Evolutionary conservation across 176 grass and related monocot genomes (phyloP), one percentile per base, ranked within the genome.

Genomic region (Carex pumila): DNA sequence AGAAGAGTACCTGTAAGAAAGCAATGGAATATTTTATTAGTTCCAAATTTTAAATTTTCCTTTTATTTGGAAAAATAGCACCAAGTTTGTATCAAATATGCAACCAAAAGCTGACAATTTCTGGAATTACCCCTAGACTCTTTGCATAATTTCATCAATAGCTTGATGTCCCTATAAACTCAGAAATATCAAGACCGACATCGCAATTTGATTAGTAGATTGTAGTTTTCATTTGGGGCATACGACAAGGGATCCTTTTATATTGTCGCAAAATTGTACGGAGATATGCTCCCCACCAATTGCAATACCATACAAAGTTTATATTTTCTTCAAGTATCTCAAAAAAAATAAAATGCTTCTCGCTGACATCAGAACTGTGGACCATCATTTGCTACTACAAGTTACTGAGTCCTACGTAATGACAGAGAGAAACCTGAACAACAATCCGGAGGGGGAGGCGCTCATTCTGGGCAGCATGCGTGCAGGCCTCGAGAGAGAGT

Each of bases 381-480:
- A 25, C 50, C 6, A 2, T 56, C 73, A 76, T 14, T 15, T 30
- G 49, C 25, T 18, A 41, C 2, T 39, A 43, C n/a, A 69, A 62
- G 21, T 30, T 54, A 76, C 19, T 21, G 4, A 53, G 45, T 29
- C 5, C 5, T 39, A 3, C 17, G 4, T 30, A 32, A 36, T 66
- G 34, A 15, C 15, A 3, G 66, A 21, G 43, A 56, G 25, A 18
- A 43, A 97, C 94, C 62, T 97, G 94, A 49, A 94, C 94, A 2
- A 94, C 90, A 0, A 94, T 84, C 0, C 94, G 88, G 13, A 97
- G 74, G 3, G 94, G 94, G 19, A 97, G 86, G 57, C 94, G 83
- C 87, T 97, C 94, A 10, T 97, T 97, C 85, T 97, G 94, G 3
- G 94, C 94, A 4, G 94, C 94, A 39, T 97, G 94, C 5, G 91